These are phyloP conservation scores for Clavispora santaluciae DNA, from an alignment of 805 yeast species.

Conservation along the genomic window DNA sequence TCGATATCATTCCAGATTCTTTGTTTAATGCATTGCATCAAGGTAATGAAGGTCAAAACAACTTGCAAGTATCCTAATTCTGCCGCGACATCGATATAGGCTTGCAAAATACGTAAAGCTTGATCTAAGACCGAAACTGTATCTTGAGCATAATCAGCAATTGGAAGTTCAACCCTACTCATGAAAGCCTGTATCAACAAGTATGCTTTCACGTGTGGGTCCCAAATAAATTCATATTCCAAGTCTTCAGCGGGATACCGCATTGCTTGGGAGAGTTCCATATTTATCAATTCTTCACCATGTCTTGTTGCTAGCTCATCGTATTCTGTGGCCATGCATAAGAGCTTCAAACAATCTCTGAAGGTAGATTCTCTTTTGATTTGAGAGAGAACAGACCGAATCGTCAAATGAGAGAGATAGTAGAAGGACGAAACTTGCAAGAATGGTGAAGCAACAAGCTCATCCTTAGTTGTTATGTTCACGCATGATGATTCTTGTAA, in stretches of 20 bases:
- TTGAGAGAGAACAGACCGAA: slow-evolving; percentile 42
- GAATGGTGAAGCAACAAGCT: slow-evolving; percentile 68
- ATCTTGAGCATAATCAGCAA: slow-evolving; percentile 93
- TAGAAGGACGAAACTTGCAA: slow-evolving; percentile 85
- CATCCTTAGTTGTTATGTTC: slow-evolving; percentile 40
- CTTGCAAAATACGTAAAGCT: slow-evolving; percentile 88
- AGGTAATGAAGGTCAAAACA: slow-evolving; percentile 54
- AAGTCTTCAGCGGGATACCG: slow-evolving; percentile 55
- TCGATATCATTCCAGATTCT: slow-evolving; percentile 82
- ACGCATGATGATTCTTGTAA: slow-evolving; percentile 74
- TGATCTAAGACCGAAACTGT: slow-evolving; percentile 92
- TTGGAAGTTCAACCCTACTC: slow-evolving; percentile 73
- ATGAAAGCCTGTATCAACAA: slow-evolving; percentile 69
- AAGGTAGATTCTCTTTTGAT: slow-evolving; percentile 28
- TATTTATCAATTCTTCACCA: slow-evolving; percentile 74
- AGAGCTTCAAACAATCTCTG: slow-evolving; percentile 57
- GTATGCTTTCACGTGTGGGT: slow-evolving; percentile 79
- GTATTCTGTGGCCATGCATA: slow-evolving; percentile 68
- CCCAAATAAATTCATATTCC: slow-evolving; percentile 68
- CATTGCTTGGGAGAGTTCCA: slow-evolving; percentile 52
- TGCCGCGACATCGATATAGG: slow-evolving; percentile 83
- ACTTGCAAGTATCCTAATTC: slow-evolving; percentile 71
- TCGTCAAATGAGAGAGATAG: slow-evolving; percentile 86
- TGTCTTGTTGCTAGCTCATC: slow-evolving; percentile 88
- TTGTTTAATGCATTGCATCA: slow-evolving; percentile 87